Conservation (phyloP, 179 eudicot genomes). For the Amaranthus tricolor region DNA sequence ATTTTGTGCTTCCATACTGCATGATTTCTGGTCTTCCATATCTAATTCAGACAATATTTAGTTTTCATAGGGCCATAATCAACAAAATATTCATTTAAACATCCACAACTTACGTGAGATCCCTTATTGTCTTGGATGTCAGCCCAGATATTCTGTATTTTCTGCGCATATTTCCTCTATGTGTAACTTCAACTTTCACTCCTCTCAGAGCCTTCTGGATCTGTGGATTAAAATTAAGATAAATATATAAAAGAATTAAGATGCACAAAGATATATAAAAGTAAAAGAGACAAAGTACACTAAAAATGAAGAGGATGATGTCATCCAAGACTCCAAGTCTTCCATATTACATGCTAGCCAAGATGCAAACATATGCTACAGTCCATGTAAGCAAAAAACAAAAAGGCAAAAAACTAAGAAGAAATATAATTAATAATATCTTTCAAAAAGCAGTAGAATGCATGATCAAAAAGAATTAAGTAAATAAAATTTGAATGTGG, state of each 20-base stretch:
- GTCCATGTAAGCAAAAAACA: too few species aligned
- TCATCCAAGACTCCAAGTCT: neutral
- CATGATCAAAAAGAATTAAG: too few species aligned
- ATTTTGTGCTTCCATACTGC: too few species aligned
- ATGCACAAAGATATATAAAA: neutral
- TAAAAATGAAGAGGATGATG: neutral
- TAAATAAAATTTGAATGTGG: too few species aligned
- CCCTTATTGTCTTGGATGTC: constrained; percentile 83
- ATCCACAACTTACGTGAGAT: constrained; percentile 64
- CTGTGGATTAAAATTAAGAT: constrained; percentile 30
- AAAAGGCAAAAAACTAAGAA: too few species aligned
- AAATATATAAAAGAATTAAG: neutral
- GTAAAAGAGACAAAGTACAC: neutral
- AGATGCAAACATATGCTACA: neutral
- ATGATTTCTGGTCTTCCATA: too few species aligned
- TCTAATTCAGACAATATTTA: too few species aligned
- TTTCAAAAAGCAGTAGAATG: too few species aligned
- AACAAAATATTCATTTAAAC: too few species aligned
- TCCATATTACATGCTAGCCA: neutral
- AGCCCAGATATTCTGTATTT: constrained; percentile 82
- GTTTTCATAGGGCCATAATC: too few species aligned
- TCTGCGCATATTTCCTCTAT: constrained; percentile 84
- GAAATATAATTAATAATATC: too few species aligned
- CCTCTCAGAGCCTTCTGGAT: constrained; percentile 89
- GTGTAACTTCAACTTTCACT: constrained; percentile 90